Base-by-base conservation (phyloP, 768 basidiomycete species). In the Gloeophyllum trabeum region DNA sequence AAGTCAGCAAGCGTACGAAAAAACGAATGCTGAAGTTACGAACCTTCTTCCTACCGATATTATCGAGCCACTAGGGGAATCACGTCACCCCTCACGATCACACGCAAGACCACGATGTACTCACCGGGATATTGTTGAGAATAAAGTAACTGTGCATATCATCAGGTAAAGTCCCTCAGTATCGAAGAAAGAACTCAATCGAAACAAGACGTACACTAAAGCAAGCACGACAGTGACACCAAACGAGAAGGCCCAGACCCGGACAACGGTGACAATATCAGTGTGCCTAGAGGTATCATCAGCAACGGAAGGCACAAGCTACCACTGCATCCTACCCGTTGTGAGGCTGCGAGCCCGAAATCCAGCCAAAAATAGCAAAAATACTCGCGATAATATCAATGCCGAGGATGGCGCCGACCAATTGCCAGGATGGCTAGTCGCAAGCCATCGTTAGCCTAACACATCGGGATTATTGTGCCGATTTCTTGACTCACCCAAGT, bases 351-450 rank as follows among this genome's bases (percentile, higher is more conserved):
- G 57, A 43, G n/a, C 67, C 67, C 23, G 61, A 60, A 35, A 69
- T 49, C 66, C 66, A 69, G 14, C 66, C 66, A 47, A 60, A 69
- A 10, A 62, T 35, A 19, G 57, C 49, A 46, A 69, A 67, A 40
- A 69, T 48, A 5, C 59, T 60, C 2, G 67, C 67, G 12, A 70
- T 55, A 42, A 65, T 54, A 47, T 69, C 67, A 38, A 65, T 59
- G n/a, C 63, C 52, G 44, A 62, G 47, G 54, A 58, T 59, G 42
- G 67, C 48, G 47, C 61, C 56, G 46, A 67, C 46, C 18, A 14
- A 22, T 6, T 35, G 25, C 3, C 14, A 24, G 6, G 28, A 32
- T 32, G 28, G 28, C 28, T n/a, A n/a, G n/a, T n/a, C n/a, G n/a
- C 52, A 48, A 55, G 18, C 56, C 60, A 38, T 58, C 58, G 16